phyloP scores from a whole-genome alignment of 1,284 basidiomycete genomes.

The Moesziomyces globuligerus region DNA sequence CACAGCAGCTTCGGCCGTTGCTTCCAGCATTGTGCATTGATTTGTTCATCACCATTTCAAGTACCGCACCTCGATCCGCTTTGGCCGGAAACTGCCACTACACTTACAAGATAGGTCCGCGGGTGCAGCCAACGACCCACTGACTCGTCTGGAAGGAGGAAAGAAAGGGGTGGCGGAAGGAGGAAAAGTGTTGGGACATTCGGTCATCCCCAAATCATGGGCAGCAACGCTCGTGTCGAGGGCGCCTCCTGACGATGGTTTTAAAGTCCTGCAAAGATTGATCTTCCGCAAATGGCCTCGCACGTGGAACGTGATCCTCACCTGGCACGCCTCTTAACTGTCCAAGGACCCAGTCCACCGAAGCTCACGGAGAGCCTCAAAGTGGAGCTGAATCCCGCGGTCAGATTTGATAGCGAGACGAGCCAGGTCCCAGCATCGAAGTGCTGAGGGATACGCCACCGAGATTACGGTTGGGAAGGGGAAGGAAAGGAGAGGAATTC shows the following conservation, averaged over 20 bases:
- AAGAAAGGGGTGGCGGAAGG: slow-evolving; percentile 1
- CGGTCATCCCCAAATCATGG: slow-evolving; percentile 58
- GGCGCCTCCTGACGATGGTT: slow-evolving; percentile 57
- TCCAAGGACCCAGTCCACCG: slow-evolving; percentile 13
- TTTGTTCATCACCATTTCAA: slow-evolving; percentile 2
- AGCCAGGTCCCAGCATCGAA: slow-evolving; percentile 17
- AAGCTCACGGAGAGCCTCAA: slow-evolving; percentile 56
- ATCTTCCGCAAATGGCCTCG: slow-evolving; percentile 45
- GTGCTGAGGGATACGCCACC: slow-evolving; percentile 29
- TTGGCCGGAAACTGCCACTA: neutral
- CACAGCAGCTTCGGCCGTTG: slow-evolving; percentile 11
- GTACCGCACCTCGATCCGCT: neutral
- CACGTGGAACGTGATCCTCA: slow-evolving; percentile 23
- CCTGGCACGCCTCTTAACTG: slow-evolving; percentile 43
- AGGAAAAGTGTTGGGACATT: slow-evolving; percentile 41
- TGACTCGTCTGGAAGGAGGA: neutral
- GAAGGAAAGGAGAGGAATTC: neutral
- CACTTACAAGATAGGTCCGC: slow-evolving; percentile 6
- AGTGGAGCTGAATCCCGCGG: slow-evolving; percentile 18
- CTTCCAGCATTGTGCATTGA: slow-evolving; percentile 7
- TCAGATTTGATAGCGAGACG: slow-evolving; percentile 41
- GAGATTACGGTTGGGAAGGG: slow-evolving; percentile 29
- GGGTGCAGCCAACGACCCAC: neutral
- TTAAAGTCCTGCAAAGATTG: slow-evolving; percentile 42
- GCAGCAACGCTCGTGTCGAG: slow-evolving; percentile 37